Conservation (phyloP, 257 asterid genomes). For the Petunia axillaris region DNA sequence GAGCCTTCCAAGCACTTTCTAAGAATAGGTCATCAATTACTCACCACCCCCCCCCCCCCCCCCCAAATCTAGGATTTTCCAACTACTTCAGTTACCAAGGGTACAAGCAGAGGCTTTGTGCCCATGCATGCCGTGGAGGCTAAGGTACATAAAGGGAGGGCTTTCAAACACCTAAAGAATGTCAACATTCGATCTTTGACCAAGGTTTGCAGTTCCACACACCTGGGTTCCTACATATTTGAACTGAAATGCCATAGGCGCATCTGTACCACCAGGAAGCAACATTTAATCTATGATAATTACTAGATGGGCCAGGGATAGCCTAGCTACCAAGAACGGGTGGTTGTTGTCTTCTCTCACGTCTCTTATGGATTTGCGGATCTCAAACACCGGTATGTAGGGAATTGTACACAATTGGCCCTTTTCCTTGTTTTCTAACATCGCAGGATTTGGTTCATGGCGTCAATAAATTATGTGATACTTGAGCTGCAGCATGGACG, state of each 20-base stretch:
- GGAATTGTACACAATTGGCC: neutral
- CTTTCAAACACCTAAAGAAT: neutral
- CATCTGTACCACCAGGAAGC: neutral
- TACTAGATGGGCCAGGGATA: neutral
- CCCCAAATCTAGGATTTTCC: neutral
- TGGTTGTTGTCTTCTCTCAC: neutral
- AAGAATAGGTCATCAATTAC: neutral
- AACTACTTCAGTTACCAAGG: neutral
- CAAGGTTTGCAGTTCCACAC: neutral
- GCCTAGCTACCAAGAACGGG: neutral
- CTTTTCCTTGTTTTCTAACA: neutral
- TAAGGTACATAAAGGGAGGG: neutral
- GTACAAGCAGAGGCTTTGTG: neutral
- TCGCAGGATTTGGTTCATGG: neutral
- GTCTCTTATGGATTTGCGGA: neutral
- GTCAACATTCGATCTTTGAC: neutral
- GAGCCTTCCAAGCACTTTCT: neutral
- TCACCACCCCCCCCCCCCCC: neutral
- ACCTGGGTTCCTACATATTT: neutral
- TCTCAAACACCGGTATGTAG: neutral
- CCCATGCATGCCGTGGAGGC: neutral
- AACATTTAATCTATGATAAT: neutral
- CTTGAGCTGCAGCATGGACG: neutral
- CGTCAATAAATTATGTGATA: slow-evolving; percentile 1
- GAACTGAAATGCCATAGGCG: neutral